These are phyloP conservation scores for Coniochaeta sp. DNA, from an alignment of 2,329 filamentous ascomycete species.

Conservation along the genomic window DNA sequence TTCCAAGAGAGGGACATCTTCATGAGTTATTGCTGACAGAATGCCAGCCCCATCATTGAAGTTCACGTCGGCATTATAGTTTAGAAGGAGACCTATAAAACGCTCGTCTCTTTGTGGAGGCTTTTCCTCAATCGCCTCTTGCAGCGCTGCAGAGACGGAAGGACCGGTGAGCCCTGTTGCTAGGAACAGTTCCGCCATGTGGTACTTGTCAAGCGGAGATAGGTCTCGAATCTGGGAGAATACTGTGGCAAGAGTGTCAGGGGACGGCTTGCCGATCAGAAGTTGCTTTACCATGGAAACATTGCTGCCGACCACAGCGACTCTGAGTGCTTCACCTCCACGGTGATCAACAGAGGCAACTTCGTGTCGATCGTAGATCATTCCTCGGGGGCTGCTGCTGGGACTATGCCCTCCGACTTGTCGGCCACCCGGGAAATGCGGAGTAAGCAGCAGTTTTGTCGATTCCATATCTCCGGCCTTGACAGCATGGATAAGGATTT, in stretches of 20 bases:
- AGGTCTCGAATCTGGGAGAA: conserved; percentile 41
- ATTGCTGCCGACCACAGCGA: conserved; percentile 39
- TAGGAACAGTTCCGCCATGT: conserved; percentile 42
- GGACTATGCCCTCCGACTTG: conserved; percentile 17
- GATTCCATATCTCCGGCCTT: conserved; percentile 39
- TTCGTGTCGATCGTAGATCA: conserved; percentile 34
- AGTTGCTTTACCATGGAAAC: conserved; percentile 35
- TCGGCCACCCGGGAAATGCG: conserved; percentile 32
- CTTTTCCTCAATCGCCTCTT: conserved; percentile 43
- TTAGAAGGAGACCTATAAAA: conserved; percentile 43
- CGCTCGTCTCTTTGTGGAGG: conserved; percentile 38
- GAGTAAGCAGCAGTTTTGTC: conserved; percentile 39
- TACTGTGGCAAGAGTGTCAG: conserved; percentile 36
- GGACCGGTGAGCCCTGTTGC: conserved; percentile 37
- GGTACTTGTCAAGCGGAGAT: conserved; percentile 32
- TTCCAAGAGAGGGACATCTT: conserved; percentile 36
- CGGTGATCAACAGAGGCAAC: conserved; percentile 45
- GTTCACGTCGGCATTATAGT: conserved; percentile 45
- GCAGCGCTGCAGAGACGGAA: conserved; percentile 39
- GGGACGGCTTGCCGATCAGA: conserved; percentile 36
- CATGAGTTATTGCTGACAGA: conserved; percentile 37
- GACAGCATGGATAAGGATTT: conserved; percentile 42
- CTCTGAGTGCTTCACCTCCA: conserved; percentile 40
- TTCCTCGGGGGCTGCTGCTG: conserved; percentile 18
- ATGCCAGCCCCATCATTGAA: conserved; percentile 44